phyloP scores from a whole-genome alignment of 1,139 yeast genomes.

The Yamadazyma mexicana region DNA sequence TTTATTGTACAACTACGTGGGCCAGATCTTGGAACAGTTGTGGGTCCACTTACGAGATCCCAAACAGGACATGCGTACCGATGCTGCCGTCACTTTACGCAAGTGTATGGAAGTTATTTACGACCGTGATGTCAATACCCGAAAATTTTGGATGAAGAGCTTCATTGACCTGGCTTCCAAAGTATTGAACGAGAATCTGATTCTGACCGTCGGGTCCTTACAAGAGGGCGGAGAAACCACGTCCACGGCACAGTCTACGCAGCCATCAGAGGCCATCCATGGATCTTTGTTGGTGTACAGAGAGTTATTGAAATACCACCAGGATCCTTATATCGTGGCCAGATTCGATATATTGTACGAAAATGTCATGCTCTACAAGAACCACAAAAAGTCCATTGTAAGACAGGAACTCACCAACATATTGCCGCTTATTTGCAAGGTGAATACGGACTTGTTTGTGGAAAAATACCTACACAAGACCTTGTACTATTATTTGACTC shows the following conservation, averaged over 20 bases:
- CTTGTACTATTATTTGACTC: conserved; percentile 73
- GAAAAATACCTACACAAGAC: conserved; percentile 81
- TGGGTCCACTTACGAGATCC: conserved; percentile 88
- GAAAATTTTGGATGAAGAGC: conserved; percentile 72
- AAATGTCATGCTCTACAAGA: conserved; percentile 70
- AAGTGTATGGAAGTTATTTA: conserved; percentile 77
- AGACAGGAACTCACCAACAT: conserved; percentile 82
- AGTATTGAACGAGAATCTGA: conserved; percentile 29
- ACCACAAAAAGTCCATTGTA: conserved; percentile 72
- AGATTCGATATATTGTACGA: conserved; percentile 80
- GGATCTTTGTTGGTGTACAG: conserved; percentile 83
- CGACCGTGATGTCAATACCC: conserved; percentile 70
- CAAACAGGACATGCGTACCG: conserved; percentile 71
- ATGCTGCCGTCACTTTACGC: conserved; percentile 80
- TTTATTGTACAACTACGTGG: conserved; percentile 72
- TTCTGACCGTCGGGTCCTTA: conserved; percentile 3
- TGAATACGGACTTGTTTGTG: conserved; percentile 75
- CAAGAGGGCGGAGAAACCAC: conserved; percentile 4
- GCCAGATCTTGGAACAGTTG: conserved; percentile 75
- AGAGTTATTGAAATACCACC: conserved; percentile 73
- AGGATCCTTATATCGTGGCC: conserved; percentile 45
- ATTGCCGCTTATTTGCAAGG: conserved; percentile 79
- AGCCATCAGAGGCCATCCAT: conserved; percentile 70
- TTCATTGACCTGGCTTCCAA: conserved; percentile 62
- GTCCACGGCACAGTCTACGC: conserved; percentile 11